Conservation (phyloP, 2,329 filamentous ascomycete genomes). For the Monilinia fructicola region DNA sequence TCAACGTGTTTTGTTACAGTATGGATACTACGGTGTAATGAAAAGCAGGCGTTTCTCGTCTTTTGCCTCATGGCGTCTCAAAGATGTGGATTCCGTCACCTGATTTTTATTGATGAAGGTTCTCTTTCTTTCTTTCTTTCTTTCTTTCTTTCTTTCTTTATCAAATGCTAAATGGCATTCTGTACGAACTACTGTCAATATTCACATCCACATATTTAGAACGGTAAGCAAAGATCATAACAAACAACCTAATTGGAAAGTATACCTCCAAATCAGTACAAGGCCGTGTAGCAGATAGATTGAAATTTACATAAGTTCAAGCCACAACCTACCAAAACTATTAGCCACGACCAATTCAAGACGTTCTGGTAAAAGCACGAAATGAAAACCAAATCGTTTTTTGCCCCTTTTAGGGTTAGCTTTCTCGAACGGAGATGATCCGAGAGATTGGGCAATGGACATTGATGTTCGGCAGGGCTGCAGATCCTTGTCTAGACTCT, state of each 20-base stretch:
- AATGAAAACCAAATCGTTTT: background rate
- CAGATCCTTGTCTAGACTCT: constrained; percentile 4
- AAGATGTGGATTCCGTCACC: background rate
- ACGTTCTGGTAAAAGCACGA: background rate
- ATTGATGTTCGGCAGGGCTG: constrained; percentile 18
- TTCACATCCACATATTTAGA: background rate
- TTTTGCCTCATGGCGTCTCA: background rate
- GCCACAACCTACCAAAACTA: constrained; percentile 12
- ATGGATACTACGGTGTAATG: background rate
- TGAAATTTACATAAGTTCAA: constrained; percentile 16
- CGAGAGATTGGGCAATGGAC: constrained; percentile 22
- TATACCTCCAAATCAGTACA: constrained; percentile 10
- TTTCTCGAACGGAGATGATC: constrained; percentile 18
- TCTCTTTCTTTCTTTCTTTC: background rate
- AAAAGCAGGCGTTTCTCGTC: constrained; percentile 9
- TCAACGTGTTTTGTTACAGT: constrained; percentile 16
- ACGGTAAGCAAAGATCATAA: constrained; percentile 11
- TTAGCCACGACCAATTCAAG: constrained; percentile 6
- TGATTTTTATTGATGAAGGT: background rate
- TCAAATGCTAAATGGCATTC: background rate
- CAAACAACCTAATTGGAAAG: background rate
- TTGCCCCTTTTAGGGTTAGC: constrained; percentile 2
- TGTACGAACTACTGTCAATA: background rate
- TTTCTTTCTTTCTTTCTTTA: background rate
- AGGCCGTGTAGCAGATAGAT: constrained; percentile 19